phyloP scores from a whole-genome alignment of 306 rosid genomes.

The Prunus campanulata region DNA sequence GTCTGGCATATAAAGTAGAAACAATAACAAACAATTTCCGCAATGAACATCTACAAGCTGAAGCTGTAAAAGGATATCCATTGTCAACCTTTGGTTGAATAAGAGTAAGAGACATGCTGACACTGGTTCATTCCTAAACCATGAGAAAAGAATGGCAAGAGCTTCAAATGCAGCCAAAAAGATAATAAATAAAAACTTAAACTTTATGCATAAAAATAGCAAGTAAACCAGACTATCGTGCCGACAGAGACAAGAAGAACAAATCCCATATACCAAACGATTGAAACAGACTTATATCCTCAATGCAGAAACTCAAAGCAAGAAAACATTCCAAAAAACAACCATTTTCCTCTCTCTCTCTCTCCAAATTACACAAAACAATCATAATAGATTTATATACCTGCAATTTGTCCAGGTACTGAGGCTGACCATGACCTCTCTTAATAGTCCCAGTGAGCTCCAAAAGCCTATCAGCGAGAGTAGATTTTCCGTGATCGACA shows the following conservation, averaged over 20 bases:
- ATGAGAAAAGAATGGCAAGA: neutral
- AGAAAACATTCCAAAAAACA: conserved; percentile 1
- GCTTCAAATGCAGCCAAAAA: neutral
- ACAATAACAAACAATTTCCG: neutral
- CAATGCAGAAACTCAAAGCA: conserved; percentile 1
- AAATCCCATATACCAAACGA: neutral
- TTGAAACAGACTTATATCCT: neutral
- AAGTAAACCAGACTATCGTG: neutral
- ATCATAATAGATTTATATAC: conserved; percentile 25
- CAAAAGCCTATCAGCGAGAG: conserved; percentile 78
- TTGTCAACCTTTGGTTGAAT: neutral
- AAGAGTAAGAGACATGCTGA: too few species aligned
- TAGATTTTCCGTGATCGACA: conserved; percentile 82
- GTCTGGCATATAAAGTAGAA: neutral
- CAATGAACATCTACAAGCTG: neutral
- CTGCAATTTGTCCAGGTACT: conserved; percentile 85
- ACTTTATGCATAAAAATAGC: neutral
- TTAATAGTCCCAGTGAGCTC: conserved; percentile 96
- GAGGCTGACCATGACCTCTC: conserved; percentile 92
- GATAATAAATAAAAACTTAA: neutral
- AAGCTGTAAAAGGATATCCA: neutral
- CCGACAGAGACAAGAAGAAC: neutral
- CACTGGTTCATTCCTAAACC: neutral
- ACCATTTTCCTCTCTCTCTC: neutral
- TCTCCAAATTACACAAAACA: neutral